These are phyloP conservation scores for Dendrobium huoshanense DNA, from an alignment of 106 monocot species.

Conservation along the genomic window DNA sequence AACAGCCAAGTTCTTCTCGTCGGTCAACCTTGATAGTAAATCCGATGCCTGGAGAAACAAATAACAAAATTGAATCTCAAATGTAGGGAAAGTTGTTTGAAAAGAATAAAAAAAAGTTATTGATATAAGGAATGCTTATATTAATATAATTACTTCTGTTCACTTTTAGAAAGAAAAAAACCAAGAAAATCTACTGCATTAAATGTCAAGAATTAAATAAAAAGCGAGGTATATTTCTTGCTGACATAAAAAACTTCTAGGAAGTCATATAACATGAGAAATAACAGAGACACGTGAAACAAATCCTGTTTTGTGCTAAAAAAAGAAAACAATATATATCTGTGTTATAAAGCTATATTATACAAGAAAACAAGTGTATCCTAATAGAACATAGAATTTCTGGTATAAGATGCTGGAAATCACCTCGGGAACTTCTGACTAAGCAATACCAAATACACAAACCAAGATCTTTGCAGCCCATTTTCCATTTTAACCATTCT, in stretches of 20 bases:
- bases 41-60: conserved; percentile 12
- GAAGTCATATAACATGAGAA: not conserved
- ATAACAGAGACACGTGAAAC: not conserved
- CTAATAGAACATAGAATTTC: not conserved
- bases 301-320: not conserved
- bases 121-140: too few species aligned
- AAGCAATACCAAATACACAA: not conserved
- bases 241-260: not conserved
- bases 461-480: not conserved
- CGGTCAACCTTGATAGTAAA: conserved; percentile 26
- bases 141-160: not conserved
- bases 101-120: not conserved
- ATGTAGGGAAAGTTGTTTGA: not conserved
- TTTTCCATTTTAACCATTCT: not conserved
- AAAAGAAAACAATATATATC: not conserved
- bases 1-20: conserved; percentile 24
- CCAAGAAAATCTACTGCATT: not conserved
- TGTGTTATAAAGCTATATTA: not conserved
- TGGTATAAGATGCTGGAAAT: too few species aligned
- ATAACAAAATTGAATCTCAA: not conserved
- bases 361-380: not conserved
- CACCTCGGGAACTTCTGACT: not conserved
- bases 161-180: not conserved
- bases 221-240: not conserved
- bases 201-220: not conserved